phyloP scores from a whole-genome alignment of 2,329 filamentous ascomycete genomes.

The Xylariomycetidae sp. region DNA sequence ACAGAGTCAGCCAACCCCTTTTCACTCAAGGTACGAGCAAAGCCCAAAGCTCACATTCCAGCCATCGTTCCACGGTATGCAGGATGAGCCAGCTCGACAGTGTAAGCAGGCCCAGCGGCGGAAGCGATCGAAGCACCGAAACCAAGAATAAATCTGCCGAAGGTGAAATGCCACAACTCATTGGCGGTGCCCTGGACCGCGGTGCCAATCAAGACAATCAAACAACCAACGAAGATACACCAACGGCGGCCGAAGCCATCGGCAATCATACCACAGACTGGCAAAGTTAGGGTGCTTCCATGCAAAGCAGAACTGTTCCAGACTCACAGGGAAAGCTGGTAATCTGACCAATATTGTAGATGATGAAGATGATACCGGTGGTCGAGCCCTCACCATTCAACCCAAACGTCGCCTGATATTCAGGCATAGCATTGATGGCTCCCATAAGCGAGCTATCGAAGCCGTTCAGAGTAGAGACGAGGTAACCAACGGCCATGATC shows the following conservation, averaged over 20 bases:
- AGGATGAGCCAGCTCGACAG: constrained; percentile 59
- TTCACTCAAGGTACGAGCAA: too few species aligned
- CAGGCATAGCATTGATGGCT: constrained; percentile 47
- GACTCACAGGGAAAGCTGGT: constrained; percentile 39
- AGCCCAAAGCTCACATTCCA: constrained; percentile 56
- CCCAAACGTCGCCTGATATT: constrained; percentile 45
- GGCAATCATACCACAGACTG: constrained; percentile 42
- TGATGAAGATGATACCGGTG: constrained; percentile 42
- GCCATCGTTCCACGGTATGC: constrained; percentile 57
- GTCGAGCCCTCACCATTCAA: constrained; percentile 42
- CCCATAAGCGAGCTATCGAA: constrained; percentile 53
- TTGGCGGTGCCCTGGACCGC: constrained; percentile 44
- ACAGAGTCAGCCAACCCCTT: too few species aligned
- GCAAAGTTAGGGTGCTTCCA: constrained; percentile 1
- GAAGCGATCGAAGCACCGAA: constrained; percentile 57
- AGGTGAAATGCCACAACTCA: constrained; percentile 49
- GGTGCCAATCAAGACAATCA: constrained; percentile 47
- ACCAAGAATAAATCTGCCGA: constrained; percentile 48
- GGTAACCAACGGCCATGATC: constrained; percentile 35
- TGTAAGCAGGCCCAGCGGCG: constrained; percentile 58
- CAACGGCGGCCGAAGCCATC: constrained; percentile 49
- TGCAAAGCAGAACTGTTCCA: background rate
- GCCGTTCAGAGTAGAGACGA: constrained; percentile 50
- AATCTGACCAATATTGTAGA: constrained; percentile 47
- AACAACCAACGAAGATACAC: constrained; percentile 52